A percentile compares a stretch with the other conserved stretches of the same genome.
phyloP scores from a whole-genome alignment of 2,329 filamentous ascomycete genomes.

The Fusarium setosum region DNA sequence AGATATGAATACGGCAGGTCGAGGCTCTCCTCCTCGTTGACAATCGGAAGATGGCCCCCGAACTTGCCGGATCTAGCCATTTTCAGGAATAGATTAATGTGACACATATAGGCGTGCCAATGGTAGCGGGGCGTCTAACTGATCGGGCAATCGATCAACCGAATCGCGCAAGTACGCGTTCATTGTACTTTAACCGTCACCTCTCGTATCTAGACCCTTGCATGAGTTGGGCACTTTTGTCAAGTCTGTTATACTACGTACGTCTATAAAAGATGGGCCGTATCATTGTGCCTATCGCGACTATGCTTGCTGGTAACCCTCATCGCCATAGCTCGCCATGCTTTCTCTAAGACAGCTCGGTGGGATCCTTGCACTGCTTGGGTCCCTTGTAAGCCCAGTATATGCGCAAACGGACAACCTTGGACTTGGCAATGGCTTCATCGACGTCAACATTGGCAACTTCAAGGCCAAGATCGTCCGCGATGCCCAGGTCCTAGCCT shows the following conservation, averaged over 20 bases:
- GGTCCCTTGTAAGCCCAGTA: neutral
- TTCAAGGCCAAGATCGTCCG: conserved; percentile 56
- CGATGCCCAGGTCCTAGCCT: conserved; percentile 61
- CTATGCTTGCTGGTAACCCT: neutral
- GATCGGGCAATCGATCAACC: neutral
- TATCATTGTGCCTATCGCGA: neutral
- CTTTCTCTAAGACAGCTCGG: neutral
- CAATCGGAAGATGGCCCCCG: neutral
- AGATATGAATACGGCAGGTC: conserved; percentile 7
- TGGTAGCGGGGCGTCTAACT: neutral
- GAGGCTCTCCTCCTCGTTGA: neutral
- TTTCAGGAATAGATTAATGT: neutral
- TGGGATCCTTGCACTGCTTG: neutral
- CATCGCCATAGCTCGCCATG: neutral
- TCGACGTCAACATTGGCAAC: conserved; percentile 53
- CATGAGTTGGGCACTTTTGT: neutral
- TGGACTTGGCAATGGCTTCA: conserved; percentile 53
- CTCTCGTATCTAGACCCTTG: neutral
- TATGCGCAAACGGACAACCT: conserved; percentile 40
- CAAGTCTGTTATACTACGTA: neutral
- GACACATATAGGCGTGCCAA: conserved; percentile 13
- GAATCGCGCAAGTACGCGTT: neutral
- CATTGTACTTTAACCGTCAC: neutral
- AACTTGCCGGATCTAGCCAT: neutral
- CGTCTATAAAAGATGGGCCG: conserved; percentile 7